phyloP scores from a whole-genome alignment of 2,329 filamentous ascomycete genomes.

The Malbranchea zuffiana region DNA sequence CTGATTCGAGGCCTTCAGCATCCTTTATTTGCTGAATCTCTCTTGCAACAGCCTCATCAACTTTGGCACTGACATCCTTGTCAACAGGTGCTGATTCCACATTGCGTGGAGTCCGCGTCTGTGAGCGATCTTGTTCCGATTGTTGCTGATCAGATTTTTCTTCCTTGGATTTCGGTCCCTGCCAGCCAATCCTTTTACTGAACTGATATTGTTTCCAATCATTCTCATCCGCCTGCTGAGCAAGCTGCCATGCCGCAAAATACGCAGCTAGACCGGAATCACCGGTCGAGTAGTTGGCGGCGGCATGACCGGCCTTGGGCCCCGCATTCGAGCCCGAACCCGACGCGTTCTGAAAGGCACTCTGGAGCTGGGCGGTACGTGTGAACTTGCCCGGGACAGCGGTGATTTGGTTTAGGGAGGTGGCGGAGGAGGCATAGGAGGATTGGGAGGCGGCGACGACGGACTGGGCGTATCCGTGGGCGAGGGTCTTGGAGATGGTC shows the following conservation, averaged over 20 bases:
- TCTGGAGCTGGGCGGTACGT: slow-evolving; percentile 57
- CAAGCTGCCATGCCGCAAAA: slow-evolving; percentile 78
- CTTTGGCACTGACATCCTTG: slow-evolving; percentile 54
- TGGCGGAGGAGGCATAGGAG: slow-evolving; percentile 58
- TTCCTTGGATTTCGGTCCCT: slow-evolving; percentile 37
- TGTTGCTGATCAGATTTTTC: slow-evolving; percentile 19
- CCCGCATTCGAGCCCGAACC: slow-evolving; percentile 36
- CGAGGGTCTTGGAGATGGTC: slow-evolving; percentile 92
- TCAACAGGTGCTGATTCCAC: slow-evolving; percentile 40
- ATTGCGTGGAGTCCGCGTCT: slow-evolving; percentile 52
- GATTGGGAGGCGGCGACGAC: slow-evolving; percentile 91
- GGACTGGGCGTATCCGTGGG: slow-evolving; percentile 95
- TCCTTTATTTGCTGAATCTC: slow-evolving; percentile 55
- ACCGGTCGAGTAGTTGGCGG: slow-evolving; percentile 37
- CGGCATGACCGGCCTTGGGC: slow-evolving; percentile 48
- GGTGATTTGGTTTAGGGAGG: slow-evolving; percentile 44
- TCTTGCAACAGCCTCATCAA: slow-evolving; percentile 71
- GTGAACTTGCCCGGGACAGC: slow-evolving; percentile 42
- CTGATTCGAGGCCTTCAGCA: slow-evolving; percentile 35
- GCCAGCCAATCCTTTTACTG: slow-evolving; percentile 81
- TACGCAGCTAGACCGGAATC: slow-evolving; percentile 75
- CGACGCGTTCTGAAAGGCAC: slow-evolving; percentile 57
- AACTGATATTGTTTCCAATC: slow-evolving; percentile 93
- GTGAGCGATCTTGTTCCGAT: slow-evolving; percentile 26
- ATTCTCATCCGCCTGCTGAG: slow-evolving; percentile 57